Base-by-base conservation (phyloP, 768 basidiomycete genomes). In the Mycena kentingensis region DNA sequence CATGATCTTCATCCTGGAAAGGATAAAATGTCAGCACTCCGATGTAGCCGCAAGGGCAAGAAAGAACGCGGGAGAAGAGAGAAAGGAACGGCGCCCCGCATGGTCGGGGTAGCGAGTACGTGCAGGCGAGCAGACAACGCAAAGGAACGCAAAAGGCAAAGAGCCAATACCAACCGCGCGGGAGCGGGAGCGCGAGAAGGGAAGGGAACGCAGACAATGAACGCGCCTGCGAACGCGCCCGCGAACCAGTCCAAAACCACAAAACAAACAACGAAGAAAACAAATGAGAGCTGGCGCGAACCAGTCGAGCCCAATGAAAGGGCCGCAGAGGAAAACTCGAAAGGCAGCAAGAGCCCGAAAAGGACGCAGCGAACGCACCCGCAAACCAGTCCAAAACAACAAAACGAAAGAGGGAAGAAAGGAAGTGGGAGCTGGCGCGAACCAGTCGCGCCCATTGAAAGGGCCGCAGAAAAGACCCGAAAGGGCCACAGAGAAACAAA, bases 1-100 rank as follows among this genome's bases (percentile, higher is more conserved):
- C 61, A 85, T 83, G 31, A 79, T 73, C 65, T 85, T 85, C 66
- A 85, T 83, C 72, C 82, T 84, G 62, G 24, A 31, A 56, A 61
- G 41, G 63, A 64, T 58, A 61, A 43, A 51, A 55, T 51, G 51
- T 47, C 51, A 62, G 47, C 18, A 41, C 35, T 43, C 48, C n/a
- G 27, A 49, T 19, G 29, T 26, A 26, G 18, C 49, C 47, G 55
- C 38, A 43, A 37, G 49, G 27, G 28, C 31, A 59, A 36, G 53
- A 35, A 27, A n/a, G n/a, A 42, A 24, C 37, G 15, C 11, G 15
- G 37, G 18, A 10, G 13, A 15, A 15, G 10, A 22, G 15, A 10
- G 19, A 22, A 16, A 8, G 31, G 31, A 32, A 32, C n/a, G n/a
- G n/a, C n/a, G n/a, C n/a, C n/a, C n/a, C n/a, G n/a, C n/a, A n/a